Conservation (phyloP, 306 rosid genomes). For the Lathyrus sativus region DNA sequence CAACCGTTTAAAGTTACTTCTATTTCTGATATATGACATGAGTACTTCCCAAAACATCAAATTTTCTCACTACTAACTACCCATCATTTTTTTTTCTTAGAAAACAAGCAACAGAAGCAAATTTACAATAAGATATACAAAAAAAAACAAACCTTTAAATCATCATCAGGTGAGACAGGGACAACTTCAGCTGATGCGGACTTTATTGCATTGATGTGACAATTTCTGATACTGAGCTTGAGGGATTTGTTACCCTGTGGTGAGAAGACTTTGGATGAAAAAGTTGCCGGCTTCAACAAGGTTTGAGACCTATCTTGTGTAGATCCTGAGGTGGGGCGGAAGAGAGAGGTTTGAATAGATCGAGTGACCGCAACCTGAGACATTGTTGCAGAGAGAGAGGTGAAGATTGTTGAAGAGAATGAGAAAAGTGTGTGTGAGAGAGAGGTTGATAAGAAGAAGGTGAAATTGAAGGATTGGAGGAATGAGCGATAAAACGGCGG, state of each 20-base stretch:
- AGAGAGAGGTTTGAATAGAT: conserved; percentile 61
- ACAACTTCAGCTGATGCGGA: conserved; percentile 62
- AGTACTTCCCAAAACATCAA: not conserved
- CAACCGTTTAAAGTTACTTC: not conserved
- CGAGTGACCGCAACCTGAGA: conserved; percentile 70
- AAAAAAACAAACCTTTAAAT: conserved; percentile 55
- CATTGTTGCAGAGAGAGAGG: conserved; percentile 48
- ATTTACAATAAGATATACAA: not conserved
- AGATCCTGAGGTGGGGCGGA: conserved; percentile 56
- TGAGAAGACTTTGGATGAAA: conserved; percentile 42
- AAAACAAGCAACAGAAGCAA: not conserved
- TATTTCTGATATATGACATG: not conserved
- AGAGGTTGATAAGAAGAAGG: conserved; percentile 7
- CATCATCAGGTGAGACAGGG: conserved; percentile 80
- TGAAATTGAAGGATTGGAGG: conserved; percentile 42
- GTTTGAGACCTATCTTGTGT: conserved; percentile 42
- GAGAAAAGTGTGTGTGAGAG: not conserved
- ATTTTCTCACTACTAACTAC: not conserved
- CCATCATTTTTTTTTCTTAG: not conserved
- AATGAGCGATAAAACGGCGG: conserved; percentile 60
- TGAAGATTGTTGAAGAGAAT: not conserved
- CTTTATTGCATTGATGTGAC: conserved; percentile 52
- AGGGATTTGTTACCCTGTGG: conserved; percentile 27
- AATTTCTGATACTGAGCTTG: conserved; percentile 33
- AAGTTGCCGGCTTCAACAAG: conserved; percentile 50